A percentile compares a stretch with the other conserved stretches of the same genome.
phyloP scores from a whole-genome alignment of 2,329 filamentous ascomycete species.

The Colletotrichum echinochloae region DNA sequence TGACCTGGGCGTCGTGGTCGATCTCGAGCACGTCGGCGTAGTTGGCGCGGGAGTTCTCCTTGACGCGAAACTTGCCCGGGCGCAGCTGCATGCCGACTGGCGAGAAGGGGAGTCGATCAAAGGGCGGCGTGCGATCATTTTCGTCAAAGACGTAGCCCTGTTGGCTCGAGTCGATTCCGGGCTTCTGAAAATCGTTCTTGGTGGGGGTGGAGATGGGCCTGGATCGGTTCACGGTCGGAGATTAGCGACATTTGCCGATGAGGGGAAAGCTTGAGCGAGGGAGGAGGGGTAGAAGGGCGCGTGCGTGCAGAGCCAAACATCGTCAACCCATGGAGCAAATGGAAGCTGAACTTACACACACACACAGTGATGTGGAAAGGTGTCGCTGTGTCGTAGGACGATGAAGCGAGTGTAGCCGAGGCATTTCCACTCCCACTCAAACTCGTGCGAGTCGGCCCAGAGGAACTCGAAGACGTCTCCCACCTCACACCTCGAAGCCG shows the following conservation, averaged over 20 bases:
- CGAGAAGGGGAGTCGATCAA: slow-evolving; percentile 35
- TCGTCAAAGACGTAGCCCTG: slow-evolving; percentile 38
- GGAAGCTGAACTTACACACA: slow-evolving; percentile 30
- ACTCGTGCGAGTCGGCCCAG: slow-evolving; percentile 39
- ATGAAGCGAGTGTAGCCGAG: slow-evolving; percentile 39
- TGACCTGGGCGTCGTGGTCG: slow-evolving; percentile 40
- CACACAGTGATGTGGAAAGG: slow-evolving; percentile 36
- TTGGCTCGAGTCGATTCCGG: slow-evolving; percentile 39
- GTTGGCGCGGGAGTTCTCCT: slow-evolving; percentile 37
- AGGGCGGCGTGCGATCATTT: slow-evolving; percentile 36
- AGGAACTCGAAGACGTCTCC: slow-evolving; percentile 40
- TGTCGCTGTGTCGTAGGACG: slow-evolving; percentile 38
- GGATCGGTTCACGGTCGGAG: neutral
- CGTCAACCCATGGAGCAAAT: neutral
- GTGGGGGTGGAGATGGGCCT: slow-evolving; percentile 39
- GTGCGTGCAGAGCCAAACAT: neutral
- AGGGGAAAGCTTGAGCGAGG: neutral
- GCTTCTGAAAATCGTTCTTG: slow-evolving; percentile 39
- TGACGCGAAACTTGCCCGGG: slow-evolving; percentile 39
- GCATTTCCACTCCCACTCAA: slow-evolving; percentile 40
- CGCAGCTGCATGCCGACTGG: slow-evolving; percentile 37
- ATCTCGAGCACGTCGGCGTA: slow-evolving; percentile 39
- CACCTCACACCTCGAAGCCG: slow-evolving; percentile 32
- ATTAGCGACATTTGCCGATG: slow-evolving; percentile 24
- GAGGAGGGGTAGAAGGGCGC: neutral